Base-by-base conservation (phyloP, 805 yeast genomes). In the Jamesozyma lodderae region DNA sequence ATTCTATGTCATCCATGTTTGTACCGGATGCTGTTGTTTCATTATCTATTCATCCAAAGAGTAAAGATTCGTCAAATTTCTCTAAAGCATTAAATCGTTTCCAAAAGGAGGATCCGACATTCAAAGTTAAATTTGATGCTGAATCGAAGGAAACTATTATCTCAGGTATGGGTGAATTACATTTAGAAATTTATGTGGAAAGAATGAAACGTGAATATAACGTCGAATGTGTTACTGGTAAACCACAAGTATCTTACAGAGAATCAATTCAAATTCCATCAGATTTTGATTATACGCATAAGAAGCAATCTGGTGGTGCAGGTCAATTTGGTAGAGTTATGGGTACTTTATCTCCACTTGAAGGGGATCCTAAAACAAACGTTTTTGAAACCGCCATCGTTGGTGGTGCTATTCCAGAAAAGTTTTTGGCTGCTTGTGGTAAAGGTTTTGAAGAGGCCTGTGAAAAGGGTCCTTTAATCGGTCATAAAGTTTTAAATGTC, bases 1-100 rank as follows among this genome's bases (percentile, higher is more conserved):
- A 83, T 52, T 79, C 98, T 39, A 90, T 92, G 97, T 78, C 94
- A 40, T 86, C 96, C 4, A 92, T 92, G 98, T 92, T 72, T 66
- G 98, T 92, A 45, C 99, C 99, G 6, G 99, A 92, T 62, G 95
- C 99, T 1, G 99, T 92, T 46, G 90, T 92, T 37, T 92, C 98
- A 6, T 70, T 92, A 42, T 81, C 96, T 14, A 81, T 92, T 53
- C 71, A 77, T 26, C 98, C 99, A 38, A 82, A 82, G 59, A 69
- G 87, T 28, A 85, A 82, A 55, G 97, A 92, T 59, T 31, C 42
- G 15, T 75, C 83, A 39, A 86, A 87, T 61, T 92, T 92, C 61
- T 87, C 97, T 23, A 92, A 90, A 64, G 99, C 99, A 38, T 77
- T 92, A 69, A 88, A 87, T 66, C 74, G 97, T 50, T 92, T 92